Conservation (phyloP, 1,284 basidiomycete species). For the Ustilago vetiveriae region DNA sequence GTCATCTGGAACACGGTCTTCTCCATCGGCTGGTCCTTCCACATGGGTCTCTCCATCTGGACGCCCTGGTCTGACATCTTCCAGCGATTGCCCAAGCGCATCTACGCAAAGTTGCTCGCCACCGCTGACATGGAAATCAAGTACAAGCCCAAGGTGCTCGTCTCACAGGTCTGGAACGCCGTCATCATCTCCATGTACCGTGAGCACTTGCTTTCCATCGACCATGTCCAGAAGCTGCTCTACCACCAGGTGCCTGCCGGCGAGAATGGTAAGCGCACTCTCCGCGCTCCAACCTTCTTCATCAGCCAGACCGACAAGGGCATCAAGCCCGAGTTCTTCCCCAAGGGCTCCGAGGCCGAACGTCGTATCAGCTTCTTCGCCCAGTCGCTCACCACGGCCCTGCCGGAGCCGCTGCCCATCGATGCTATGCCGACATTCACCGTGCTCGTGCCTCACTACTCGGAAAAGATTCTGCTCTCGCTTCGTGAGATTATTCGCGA, state of each 20-base stretch:
- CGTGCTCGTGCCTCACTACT: conserved; percentile 67
- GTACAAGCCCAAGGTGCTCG: conserved; percentile 68
- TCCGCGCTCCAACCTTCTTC: conserved; percentile 67
- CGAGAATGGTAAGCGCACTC: conserved; percentile 66
- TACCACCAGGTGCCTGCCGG: conserved; percentile 67
- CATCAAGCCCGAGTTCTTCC: conserved; percentile 67
- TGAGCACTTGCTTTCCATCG: conserved; percentile 66
- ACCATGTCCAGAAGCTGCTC: conserved; percentile 67
- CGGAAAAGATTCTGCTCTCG: conserved; percentile 67
- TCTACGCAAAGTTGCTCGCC: conserved; percentile 67
- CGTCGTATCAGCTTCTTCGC: conserved; percentile 67
- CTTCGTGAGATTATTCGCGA: conserved; percentile 67
- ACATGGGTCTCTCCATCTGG: conserved; percentile 67
- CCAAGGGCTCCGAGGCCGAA: conserved; percentile 67
- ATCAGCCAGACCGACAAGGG: conserved; percentile 66
- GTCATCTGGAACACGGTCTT: conserved; percentile 68
- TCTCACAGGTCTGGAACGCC: conserved; percentile 67
- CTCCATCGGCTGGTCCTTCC: conserved; percentile 66
- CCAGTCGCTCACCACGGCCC: conserved; percentile 64
- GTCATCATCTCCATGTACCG: conserved; percentile 68
- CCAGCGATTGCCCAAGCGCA: conserved; percentile 67
- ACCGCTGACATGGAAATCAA: conserved; percentile 68
- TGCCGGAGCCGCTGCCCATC: conserved; percentile 66
- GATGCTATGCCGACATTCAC: conserved; percentile 67
- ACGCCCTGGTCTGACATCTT: conserved; percentile 67